Percentiles rank a stretch among this genome's conserved stretches.
These are phyloP conservation scores for Coccomyxa subellipsoidea DNA, from an alignment of 163 green algal species.

Conservation along the genomic window DNA sequence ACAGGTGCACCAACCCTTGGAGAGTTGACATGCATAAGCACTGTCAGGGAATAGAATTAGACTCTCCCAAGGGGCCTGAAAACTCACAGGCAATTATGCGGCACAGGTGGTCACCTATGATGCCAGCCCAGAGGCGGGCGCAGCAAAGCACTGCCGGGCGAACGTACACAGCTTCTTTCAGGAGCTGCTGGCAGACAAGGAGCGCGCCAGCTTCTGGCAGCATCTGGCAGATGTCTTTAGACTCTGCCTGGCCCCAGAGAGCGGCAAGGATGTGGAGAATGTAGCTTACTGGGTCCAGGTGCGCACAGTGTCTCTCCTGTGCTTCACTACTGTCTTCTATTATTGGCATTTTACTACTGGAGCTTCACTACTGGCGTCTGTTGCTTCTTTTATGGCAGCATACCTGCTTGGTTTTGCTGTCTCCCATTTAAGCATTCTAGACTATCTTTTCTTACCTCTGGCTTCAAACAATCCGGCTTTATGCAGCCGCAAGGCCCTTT, in stretches of 20 bases:
- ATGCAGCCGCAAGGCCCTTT: no score
- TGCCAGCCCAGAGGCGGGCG: conserved; percentile 40
- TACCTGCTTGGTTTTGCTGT: no score
- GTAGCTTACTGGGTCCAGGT: conserved; percentile 15
- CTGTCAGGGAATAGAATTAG: no score
- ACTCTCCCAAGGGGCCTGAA: no score
- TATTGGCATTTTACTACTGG: no score
- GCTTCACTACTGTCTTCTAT: no score
- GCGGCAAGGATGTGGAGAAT: not conserved
- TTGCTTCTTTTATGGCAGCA: not conserved
- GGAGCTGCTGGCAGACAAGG: not conserved
- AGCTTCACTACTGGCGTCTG: no score
- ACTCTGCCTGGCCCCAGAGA: not conserved
- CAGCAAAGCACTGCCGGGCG: conserved; percentile 23
- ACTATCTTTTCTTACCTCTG: not conserved
- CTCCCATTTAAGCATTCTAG: not conserved
- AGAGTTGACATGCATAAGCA: no score
- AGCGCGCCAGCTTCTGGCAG: not conserved
- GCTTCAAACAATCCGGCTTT: no score
- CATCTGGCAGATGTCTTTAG: not conserved
- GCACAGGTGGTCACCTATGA: conserved; percentile 58
- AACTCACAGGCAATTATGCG: no score
- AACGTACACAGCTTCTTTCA: conserved; percentile 29
- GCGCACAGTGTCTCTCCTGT: no score
- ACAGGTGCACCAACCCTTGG: no score